Base-by-base conservation (phyloP, 1,284 basidiomycete genomes). In the Cutaneotrichosporon dermatis region DNA sequence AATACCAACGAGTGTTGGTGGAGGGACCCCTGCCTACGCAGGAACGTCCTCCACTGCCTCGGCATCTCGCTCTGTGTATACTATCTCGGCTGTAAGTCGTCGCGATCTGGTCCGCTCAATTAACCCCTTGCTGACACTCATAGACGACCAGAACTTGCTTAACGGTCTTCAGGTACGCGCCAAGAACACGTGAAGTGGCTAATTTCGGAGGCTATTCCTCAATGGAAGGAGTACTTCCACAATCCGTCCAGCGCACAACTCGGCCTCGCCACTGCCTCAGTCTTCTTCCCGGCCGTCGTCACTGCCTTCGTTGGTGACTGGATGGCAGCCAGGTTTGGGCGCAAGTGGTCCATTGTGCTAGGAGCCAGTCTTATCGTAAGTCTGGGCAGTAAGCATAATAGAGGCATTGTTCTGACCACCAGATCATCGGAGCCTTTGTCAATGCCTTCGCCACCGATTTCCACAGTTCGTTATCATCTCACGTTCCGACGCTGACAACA, bases 151-250 rank as follows among this genome's bases (percentile, higher is more conserved):
- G 41, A 58, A 56, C 13, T 58, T 71, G 0, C 58, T 70, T 6
- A 68, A 60, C 33, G 69, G 66, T 57, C 52, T 68, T 34, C 65
- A 66, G 36, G 25, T 25, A 25, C 25, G 25, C 25, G 25, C 25
- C 25, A 25, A 25, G 25, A 2, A 2, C 25, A 25, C 2, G 25
- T 25, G 3, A 3, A 25, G 2, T 25, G 25, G 3, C 25, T 25
- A 25, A 25, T 25, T 25, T 25, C 25, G 25, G 25, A 25, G 25
- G 56, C 66, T 4, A 51, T 69, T 8, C 66, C 65, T 0, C 52
- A 52, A 37, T 71, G 69, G 69, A 60, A 66, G 25, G 58, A 50
- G 11, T 72, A 68, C 63, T 72, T 72, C 50, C 45, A 61, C 34
- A 41, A 57, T 2, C 70, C 70, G 3, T 53, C 51, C 9, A 58